Evolutionary conservation across 768 basidiomycete genomes (phyloP).

Genomic region (Leucocoprinus birnbaumii): DNA sequence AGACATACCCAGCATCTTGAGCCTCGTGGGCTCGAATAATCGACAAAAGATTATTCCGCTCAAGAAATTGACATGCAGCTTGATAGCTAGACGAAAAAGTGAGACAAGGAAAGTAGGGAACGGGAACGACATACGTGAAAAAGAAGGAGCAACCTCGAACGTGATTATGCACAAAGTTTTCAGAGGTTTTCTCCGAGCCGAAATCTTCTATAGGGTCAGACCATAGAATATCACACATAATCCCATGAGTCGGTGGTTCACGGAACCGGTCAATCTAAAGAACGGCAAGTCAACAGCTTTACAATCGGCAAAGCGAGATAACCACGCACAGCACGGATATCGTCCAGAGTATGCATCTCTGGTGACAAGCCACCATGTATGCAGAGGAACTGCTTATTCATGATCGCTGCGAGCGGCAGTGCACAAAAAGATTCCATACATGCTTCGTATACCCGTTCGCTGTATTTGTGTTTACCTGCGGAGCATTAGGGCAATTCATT

Average conservation of each 20-base stretch:
- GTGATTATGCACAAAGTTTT: constrained; percentile 93
- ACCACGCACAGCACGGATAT: constrained; percentile 74
- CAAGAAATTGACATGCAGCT: constrained; percentile 95
- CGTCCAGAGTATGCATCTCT: constrained; percentile 93
- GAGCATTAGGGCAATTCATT: constrained; percentile 2
- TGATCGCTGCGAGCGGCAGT: constrained; percentile 91
- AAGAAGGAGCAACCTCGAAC: constrained; percentile 97
- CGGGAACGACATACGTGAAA: constrained; percentile 44
- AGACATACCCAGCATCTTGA: constrained; percentile 89
- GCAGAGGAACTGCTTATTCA: constrained; percentile 99
- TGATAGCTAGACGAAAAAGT: constrained; percentile 62
- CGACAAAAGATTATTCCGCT: constrained; percentile 93
- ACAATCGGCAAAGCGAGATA: not conserved
- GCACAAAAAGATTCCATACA: constrained; percentile 98
- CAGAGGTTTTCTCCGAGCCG: constrained; percentile 87
- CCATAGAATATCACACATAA: constrained; percentile 99
- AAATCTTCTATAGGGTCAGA: constrained; percentile 98
- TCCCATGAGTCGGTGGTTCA: constrained; percentile 93
- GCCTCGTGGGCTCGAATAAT: constrained; percentile 99
- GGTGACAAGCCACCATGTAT: constrained; percentile 97
- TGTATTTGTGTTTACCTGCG: constrained; percentile 97
- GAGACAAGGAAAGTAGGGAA: constrained; percentile 4
- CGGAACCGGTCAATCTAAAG: constrained; percentile 93
- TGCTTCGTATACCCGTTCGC: constrained; percentile 92
- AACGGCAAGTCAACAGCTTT: not conserved